Percentiles rank a stretch among this genome's conserved stretches.
phyloP scores from a whole-genome alignment of 768 basidiomycete genomes.

The Lactifluus subvellereus region DNA sequence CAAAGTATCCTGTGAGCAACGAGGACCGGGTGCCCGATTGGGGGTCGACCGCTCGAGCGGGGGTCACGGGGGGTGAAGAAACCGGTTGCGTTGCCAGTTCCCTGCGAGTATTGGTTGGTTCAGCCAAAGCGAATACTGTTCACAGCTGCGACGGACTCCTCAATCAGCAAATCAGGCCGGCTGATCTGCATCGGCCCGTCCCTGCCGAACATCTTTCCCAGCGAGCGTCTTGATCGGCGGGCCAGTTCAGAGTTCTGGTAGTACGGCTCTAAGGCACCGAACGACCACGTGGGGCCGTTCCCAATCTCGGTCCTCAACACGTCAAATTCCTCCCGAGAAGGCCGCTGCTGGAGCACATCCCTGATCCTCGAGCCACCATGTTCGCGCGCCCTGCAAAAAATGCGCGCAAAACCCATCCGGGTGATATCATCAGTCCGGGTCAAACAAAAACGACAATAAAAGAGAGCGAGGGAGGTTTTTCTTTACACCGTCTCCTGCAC shows the following conservation, averaged over 20 bases:
- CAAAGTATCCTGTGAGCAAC: constrained; percentile 21
- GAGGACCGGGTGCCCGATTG: constrained; percentile 22
- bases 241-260: constrained; percentile 22
- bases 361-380: constrained; percentile 23
- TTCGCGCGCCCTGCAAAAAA: constrained; percentile 16
- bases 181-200: constrained; percentile 21
- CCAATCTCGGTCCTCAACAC: constrained; percentile 19
- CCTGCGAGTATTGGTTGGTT: no score
- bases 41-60: constrained; percentile 21
- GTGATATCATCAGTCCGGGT: constrained; percentile 1
- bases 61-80: constrained; percentile 23
- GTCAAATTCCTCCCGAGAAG: constrained; percentile 21
- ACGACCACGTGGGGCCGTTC: constrained; percentile 19
- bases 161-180: no score
- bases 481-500: constrained; percentile 21
- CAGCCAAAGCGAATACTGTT: no score
- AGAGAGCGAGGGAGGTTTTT: no score
- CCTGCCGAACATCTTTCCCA: constrained; percentile 7
- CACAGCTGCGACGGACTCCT: no score
- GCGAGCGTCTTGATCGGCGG: constrained; percentile 9
- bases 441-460: no score
- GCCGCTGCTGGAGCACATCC: constrained; percentile 23
- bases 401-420: no score
- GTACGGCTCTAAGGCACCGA: constrained; percentile 18
- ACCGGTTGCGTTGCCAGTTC: constrained; percentile 19